A percentile compares a stretch with the other conserved stretches of the same genome.
Conservation (phyloP, 805 yeast species). For the Saccharomycopsis oosterbeekiorum region DNA sequence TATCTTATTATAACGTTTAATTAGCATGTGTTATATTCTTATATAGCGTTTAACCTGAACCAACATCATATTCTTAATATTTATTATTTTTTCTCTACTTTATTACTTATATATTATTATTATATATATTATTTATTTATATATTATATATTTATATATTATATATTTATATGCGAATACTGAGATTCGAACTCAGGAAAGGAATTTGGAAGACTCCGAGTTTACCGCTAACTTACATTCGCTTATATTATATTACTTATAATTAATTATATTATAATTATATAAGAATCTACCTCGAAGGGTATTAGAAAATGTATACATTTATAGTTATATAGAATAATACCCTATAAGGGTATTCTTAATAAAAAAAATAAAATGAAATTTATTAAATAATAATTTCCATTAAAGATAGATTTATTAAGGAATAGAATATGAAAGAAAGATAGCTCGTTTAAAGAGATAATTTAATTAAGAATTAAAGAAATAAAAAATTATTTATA, state of each 20-base stretch:
- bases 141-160: not conserved
- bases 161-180: constrained; percentile 10
- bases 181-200: constrained; percentile 18
- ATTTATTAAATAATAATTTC: too few species aligned
- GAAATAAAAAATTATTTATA: constrained; percentile 1
- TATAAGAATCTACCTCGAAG: too few species aligned
- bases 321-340: too few species aligned
- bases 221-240: constrained; percentile 17
- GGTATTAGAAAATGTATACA: too few species aligned
- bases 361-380: too few species aligned
- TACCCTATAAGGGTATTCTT: too few species aligned
- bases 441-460: not conserved
- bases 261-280: not conserved
- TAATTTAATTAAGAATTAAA: not conserved
- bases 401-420: too few species aligned
- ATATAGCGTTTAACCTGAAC: constrained; percentile 21
- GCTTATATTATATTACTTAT: constrained; percentile 1
- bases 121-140: too few species aligned
- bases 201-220: constrained; percentile 12
- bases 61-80: constrained; percentile 20
- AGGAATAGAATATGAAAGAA: not conserved
- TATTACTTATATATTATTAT: constrained; percentile 6
- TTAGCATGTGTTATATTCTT: constrained; percentile 20
- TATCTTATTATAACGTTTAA: constrained; percentile 14
- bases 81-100: constrained; percentile 8